Percentiles rank a stretch among this genome's conserved stretches.
Conservation (phyloP, 116 monocot genomes). For the Dioscorea cayenensis region DNA sequence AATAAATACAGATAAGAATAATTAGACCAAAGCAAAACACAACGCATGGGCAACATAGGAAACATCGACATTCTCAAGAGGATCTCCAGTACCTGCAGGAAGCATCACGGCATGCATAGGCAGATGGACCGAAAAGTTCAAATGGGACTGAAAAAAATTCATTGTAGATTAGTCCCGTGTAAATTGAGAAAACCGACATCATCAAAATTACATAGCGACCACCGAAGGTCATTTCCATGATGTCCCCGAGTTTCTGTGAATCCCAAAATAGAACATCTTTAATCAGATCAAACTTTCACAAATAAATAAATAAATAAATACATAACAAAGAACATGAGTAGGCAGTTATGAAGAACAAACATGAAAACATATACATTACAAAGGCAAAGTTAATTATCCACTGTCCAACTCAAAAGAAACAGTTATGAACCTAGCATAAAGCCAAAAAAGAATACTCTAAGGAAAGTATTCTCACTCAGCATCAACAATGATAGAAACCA, state of each 20-base stretch:
- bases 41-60: background rate
- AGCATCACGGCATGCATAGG: slow-evolving; percentile 86
- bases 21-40: background rate
- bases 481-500: too few species aligned
- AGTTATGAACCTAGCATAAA: too few species aligned
- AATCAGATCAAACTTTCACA: background rate
- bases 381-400: too few species aligned
- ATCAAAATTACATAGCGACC: slow-evolving; percentile 95
- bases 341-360: too few species aligned
- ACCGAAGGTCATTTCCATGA: slow-evolving; percentile 95
- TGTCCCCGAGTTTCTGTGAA: slow-evolving; percentile 94
- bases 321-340: too few species aligned
- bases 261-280: slow-evolving; percentile 7
- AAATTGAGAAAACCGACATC: slow-evolving; percentile 96
- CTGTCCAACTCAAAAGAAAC: too few species aligned
- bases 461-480: too few species aligned
- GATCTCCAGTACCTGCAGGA: slow-evolving; percentile 71
- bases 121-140: slow-evolving; percentile 89
- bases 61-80: background rate
- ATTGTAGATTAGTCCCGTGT: slow-evolving; percentile 97
- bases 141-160: slow-evolving; percentile 99
- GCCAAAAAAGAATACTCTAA: too few species aligned
- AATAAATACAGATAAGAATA: background rate
- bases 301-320: too few species aligned
- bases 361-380: too few species aligned